phyloP scores from a whole-genome alignment of 352 stramenopile species.

The Sclerospora graminicola region DNA sequence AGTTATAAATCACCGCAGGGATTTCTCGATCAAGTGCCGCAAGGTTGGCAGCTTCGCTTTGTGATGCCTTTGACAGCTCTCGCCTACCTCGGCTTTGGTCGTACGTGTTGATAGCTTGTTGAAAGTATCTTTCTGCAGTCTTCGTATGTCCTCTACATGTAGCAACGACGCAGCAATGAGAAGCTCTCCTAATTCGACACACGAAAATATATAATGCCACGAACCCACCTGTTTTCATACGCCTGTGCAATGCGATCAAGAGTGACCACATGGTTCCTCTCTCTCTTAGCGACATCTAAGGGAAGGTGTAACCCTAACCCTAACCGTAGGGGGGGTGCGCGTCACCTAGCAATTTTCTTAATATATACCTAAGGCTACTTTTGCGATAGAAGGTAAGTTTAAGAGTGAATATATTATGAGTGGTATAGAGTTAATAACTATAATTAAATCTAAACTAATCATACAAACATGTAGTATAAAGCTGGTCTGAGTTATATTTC shows the following conservation, averaged over 20 bases:
- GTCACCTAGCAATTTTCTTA: too few species aligned
- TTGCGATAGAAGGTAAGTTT: too few species aligned
- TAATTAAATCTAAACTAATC: too few species aligned
- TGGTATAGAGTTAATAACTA: too few species aligned
- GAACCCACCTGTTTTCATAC: constrained; percentile 43
- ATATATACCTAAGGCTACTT: too few species aligned
- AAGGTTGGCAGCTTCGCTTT: constrained; percentile 13
- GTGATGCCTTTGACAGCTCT: constrained; percentile 19
- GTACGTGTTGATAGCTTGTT: constrained; percentile 20
- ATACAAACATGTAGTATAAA: too few species aligned
- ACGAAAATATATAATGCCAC: background rate
- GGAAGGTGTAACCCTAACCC: too few species aligned
- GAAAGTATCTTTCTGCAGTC: constrained; percentile 26
- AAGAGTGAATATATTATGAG: too few species aligned
- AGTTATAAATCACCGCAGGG: constrained; percentile 28
- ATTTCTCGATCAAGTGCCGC: constrained; percentile 25
- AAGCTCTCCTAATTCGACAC: background rate
- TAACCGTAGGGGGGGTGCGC: too few species aligned
- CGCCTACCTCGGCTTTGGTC: constrained; percentile 20
- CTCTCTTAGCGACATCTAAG: constrained; percentile 25
- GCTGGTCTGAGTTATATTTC: too few species aligned
- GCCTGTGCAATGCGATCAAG: constrained; percentile 71
- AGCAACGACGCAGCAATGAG: background rate
- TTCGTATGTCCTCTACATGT: constrained; percentile 10
- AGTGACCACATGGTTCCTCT: constrained; percentile 48